Conservation (phyloP, 2,329 filamentous ascomycete species). For the Cladosporium sp. region DNA sequence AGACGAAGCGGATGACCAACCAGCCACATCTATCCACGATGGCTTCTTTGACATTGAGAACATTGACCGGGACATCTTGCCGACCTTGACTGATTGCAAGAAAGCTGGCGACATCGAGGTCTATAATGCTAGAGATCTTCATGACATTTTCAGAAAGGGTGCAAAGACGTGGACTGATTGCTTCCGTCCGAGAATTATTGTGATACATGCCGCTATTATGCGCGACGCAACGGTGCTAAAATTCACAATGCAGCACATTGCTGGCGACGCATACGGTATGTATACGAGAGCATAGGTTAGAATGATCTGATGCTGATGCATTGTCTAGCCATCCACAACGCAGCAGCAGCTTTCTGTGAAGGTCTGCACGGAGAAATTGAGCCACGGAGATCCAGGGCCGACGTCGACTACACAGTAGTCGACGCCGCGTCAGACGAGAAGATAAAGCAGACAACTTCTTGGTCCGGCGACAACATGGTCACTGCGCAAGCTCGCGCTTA, state of each 20-base stretch:
- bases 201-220: background rate
- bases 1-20: background rate
- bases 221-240: background rate
- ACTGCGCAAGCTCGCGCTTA: background rate
- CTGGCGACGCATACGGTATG: background rate
- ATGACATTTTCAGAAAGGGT: background rate
- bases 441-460: background rate
- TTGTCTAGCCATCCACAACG: background rate
- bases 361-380: background rate
- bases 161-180: background rate
- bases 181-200: background rate
- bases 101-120: background rate
- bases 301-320: background rate
- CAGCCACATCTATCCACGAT: background rate
- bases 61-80: background rate
- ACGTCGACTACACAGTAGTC: background rate
- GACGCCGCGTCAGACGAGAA: background rate
- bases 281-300: background rate
- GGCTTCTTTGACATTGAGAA: background rate
- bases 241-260: constrained; percentile 3
- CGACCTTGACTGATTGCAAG: background rate
- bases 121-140: background rate
- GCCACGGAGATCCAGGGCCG: background rate
- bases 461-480: background rate
- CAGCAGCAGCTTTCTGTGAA: constrained; percentile 2